Conservation (phyloP, 2,329 filamentous ascomycete genomes). For the Fusarium gaditjirri region DNA sequence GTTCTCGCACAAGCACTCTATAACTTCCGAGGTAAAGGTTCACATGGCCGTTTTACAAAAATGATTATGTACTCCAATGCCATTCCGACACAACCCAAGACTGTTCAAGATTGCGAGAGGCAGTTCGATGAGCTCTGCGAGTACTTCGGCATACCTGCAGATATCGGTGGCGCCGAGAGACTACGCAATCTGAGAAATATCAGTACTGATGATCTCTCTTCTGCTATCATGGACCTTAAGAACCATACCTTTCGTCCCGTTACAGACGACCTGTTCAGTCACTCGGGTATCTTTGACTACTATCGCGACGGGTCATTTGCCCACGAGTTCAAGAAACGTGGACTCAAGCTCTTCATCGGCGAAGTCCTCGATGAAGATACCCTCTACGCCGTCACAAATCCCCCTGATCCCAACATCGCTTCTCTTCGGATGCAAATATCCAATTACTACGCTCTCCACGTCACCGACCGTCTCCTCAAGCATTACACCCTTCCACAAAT, state of each 20-base stretch:
- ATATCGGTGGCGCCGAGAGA: not conserved
- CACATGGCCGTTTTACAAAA: not conserved
- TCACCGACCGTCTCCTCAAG: slow-evolving; percentile 10
- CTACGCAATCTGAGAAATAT: not conserved
- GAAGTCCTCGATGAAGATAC: slow-evolving; percentile 10
- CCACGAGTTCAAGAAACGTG: not conserved
- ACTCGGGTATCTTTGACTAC: slow-evolving; percentile 8
- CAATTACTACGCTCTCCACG: not conserved
- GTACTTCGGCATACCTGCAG: not conserved
- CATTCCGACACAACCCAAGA: slow-evolving; percentile 10
- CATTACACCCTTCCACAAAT: not conserved
- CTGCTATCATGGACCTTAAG: not conserved
- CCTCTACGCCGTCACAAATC: slow-evolving; percentile 12
- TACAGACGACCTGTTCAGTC: not conserved
- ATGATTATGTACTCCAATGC: slow-evolving; percentile 26
- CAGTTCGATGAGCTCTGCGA: slow-evolving; percentile 14
- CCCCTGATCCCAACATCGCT: not conserved
- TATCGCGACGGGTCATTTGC: slow-evolving; percentile 7
- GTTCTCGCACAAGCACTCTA: not conserved
- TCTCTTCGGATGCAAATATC: slow-evolving; percentile 1
- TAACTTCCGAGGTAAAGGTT: not conserved
- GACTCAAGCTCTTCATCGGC: not conserved
- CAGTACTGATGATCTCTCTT: not conserved
- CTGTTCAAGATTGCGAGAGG: slow-evolving; percentile 1
- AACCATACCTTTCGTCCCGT: slow-evolving; percentile 9